Base-by-base conservation (phyloP, 1,139 yeast species). In the Saccharomycopsis hybrid region DNA sequence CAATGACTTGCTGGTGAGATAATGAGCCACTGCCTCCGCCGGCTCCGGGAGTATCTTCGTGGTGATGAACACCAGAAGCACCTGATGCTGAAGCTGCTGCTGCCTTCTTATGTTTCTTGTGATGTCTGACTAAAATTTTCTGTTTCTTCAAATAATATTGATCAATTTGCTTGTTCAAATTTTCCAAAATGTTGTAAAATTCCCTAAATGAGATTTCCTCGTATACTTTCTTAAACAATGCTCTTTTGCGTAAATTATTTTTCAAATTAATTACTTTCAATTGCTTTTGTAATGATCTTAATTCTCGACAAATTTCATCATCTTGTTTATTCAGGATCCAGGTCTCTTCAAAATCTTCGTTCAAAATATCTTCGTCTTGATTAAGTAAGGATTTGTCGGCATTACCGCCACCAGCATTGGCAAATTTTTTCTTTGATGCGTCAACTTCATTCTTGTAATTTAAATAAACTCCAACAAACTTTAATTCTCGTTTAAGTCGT, bases 191-290 rank as follows among this genome's bases (percentile, higher is more conserved):
- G 11, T 94, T 85, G 51, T 82, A 72, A 63, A 88, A 94, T 64
- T 94, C 98, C 64, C 92, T 97, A 78, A 92, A 92, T 29, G 97
- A 97, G 60, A 94, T 74, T 60, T 87, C 95, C 55, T 86, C 95
- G 60, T 89, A 92, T n/a, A 90, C 76, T 0, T 84, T 60, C 0
- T 96, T 95, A 30, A 82, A 68, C 47, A 94, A 65, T 43, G 72
- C 69, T 56, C 78, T 76, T 62, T 86, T 86, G 55, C 90, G 73
- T 53, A 77, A 78, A 54, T 81, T 76, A 63, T 94, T 92, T 52
- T 78, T 70, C 31, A 70, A 71, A 2, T 82, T 76, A 0, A 84
- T 82, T 31, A 73, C 76, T 55, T 76, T 77, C 52, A 94, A 70
- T 54, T 85, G 82, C 44, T 71, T 70, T 62, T 94, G 97, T 48